A percentile compares a stretch with the other conserved stretches of the same genome.
These are phyloP conservation scores for Mortierella sp. DNA, from an alignment of 371 early-diverging fungal genomes.

Conservation along the genomic window DNA sequence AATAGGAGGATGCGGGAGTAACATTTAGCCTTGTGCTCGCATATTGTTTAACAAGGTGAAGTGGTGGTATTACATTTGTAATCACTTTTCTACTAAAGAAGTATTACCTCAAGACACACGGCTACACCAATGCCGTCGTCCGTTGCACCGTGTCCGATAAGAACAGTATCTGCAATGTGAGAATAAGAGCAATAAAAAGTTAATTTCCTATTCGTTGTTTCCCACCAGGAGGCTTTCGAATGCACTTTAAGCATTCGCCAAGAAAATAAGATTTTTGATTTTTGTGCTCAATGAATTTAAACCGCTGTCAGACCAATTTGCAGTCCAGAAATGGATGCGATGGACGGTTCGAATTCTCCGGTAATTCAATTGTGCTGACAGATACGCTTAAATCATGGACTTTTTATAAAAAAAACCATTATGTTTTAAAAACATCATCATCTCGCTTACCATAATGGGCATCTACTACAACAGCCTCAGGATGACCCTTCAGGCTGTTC, in stretches of 20 bases:
- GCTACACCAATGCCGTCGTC: conserved; percentile 88
- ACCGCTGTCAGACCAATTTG: background rate
- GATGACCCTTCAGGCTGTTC: conserved; percentile 29
- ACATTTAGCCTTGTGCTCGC: background rate
- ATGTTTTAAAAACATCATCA: background rate
- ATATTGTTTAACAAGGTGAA: background rate
- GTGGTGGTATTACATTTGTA: too few relatives aligned
- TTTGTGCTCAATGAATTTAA: background rate
- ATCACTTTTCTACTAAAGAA: too few relatives aligned
- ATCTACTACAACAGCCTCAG: conserved; percentile 61
- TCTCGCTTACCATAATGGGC: conserved; percentile 69
- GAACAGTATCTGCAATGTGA: conserved; percentile 70
- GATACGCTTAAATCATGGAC: background rate
- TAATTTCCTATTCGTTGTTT: background rate
- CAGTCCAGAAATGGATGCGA: conserved; percentile 29
- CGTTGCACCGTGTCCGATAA: conserved; percentile 85
- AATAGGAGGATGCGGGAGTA: background rate
- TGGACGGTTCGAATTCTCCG: conserved; percentile 25
- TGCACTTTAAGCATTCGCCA: background rate
- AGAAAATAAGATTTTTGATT: conserved; percentile 2
- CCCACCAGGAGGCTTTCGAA: too few relatives aligned
- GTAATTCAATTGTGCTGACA: conserved; percentile 14
- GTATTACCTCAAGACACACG: conserved; percentile 72
- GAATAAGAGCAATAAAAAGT: background rate
- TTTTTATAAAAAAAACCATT: background rate